Base-by-base conservation (phyloP, 257 asterid species). In the Penstemon eatonii region DNA sequence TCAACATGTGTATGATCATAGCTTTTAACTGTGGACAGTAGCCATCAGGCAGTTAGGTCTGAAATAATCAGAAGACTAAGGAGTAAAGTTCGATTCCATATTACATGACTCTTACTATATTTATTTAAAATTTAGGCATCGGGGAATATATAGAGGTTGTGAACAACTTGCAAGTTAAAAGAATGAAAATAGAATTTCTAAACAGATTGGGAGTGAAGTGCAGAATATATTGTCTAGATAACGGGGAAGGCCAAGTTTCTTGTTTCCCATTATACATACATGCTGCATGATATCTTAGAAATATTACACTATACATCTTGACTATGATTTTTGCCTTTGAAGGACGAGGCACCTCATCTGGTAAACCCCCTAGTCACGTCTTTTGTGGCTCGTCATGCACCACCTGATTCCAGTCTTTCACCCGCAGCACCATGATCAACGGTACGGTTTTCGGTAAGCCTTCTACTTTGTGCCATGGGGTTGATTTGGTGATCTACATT, bases 271-370 rank as follows among this genome's bases (percentile, higher is more conserved):
- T 5, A 45, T 47, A 9, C 1, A 43, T 13, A 56, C 56, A 43
- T 19, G 55, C 25, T 56, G 36, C 3, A 7, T 42, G 19, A 39
- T 47, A 56, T 4, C 33, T 36, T 53, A 56, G 13, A 12, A 38
- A 56, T 49, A 13, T 43, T 58, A 42, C 46, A 13, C 18, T 6
- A 33, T 49, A 12, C 41, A 7, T 51, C 63, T 41, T 8, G 45
- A 56, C 59, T 54, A 18, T 8, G 43, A 0, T 49, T 72, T 10
- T 66, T 71, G 46, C 8, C 4, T 43, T 0, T 79, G 85, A 65
- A 87, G 89, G 98, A 91, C 55, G 98, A 91, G 77, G 98, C 98
- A 5, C 98, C 98, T 51, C 87, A 89, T 66, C 84, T 92, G 5
- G 96, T 87, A 58, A 92, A 92, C 71, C 96, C 94, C 40, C 81